phyloP scores from a whole-genome alignment of 352 stramenopile species.

The Phytophthora hybrid region DNA sequence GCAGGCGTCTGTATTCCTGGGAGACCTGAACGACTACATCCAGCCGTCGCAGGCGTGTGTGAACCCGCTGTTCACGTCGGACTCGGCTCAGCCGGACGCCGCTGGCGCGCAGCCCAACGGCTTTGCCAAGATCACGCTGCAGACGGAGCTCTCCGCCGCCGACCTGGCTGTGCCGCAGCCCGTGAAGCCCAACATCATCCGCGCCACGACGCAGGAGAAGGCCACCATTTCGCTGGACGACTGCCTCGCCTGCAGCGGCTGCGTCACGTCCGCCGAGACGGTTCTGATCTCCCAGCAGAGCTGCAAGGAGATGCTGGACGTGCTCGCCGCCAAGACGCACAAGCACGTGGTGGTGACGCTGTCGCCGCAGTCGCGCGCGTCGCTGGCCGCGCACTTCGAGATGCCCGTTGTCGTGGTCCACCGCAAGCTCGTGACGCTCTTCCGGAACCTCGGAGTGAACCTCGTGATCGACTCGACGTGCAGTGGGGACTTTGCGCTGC shows the following conservation, averaged over 20 bases:
- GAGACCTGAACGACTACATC: constrained; percentile 96
- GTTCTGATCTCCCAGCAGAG: constrained; percentile 98
- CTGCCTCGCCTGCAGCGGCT: constrained; percentile 97
- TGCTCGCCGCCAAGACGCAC: constrained; percentile 54
- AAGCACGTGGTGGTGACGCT: constrained; percentile 87
- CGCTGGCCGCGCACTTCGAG: constrained; percentile 84
- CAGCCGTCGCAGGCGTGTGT: constrained; percentile 94
- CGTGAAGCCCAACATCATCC: constrained; percentile 82
- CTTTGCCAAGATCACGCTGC: constrained; percentile 78
- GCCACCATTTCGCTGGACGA: constrained; percentile 96
- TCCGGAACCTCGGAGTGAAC: constrained; percentile 86
- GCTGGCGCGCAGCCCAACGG: constrained; percentile 30
- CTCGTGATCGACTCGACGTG: constrained; percentile 94
- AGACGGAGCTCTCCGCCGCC: constrained; percentile 72
- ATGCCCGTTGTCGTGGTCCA: constrained; percentile 73
- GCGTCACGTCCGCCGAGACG: constrained; percentile 98
- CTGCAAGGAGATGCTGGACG: constrained; percentile 87
- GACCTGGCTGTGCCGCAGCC: constrained; percentile 59
- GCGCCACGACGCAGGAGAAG: constrained; percentile 77
- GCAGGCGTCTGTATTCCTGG: constrained; percentile 93
- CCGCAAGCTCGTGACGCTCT: constrained; percentile 79
- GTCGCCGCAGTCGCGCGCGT: constrained; percentile 90
- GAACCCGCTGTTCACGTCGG: constrained; percentile 92
- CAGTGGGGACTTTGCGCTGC: constrained; percentile 92
- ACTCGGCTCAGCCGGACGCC: constrained; percentile 23